Percentiles rank a stretch among this genome's conserved stretches.
Conservation (phyloP, 2,329 filamentous ascomycete species). For the Teratosphaeria viscida region DNA sequence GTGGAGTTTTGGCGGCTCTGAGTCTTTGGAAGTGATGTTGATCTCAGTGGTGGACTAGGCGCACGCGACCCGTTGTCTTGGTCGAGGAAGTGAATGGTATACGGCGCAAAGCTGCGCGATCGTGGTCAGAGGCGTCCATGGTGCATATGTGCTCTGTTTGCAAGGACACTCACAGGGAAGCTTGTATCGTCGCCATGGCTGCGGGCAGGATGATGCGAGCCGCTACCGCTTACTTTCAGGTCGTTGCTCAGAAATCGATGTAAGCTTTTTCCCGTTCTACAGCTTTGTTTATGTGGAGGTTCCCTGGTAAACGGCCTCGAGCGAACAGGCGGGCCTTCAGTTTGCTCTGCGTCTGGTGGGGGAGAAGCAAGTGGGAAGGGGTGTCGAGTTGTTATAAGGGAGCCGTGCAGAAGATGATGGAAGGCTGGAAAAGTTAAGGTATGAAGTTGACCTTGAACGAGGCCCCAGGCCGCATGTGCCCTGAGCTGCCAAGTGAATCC, state of each 20-base stretch:
- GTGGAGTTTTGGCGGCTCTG: slow-evolving; percentile 41
- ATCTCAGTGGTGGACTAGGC: slow-evolving; percentile 20
- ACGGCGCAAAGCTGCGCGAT: slow-evolving; percentile 66
- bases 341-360: neutral
- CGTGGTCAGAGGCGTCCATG: slow-evolving; percentile 1
- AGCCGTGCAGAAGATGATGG: neutral
- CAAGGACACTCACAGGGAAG: slow-evolving; percentile 24
- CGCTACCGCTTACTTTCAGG: neutral
- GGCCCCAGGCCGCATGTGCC: neutral
- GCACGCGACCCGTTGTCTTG: slow-evolving; percentile 29
- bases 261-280: neutral
- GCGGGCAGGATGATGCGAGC: neutral
- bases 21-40: neutral
- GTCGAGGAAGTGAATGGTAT: slow-evolving; percentile 75
- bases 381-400: neutral
- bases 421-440: neutral
- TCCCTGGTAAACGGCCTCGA: neutral
- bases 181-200: slow-evolving; percentile 17
- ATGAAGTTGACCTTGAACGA: neutral
- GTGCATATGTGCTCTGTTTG: neutral
- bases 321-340: neutral
- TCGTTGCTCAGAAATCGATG: neutral
- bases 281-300: neutral
- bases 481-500: neutral
- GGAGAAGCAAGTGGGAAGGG: neutral